These are phyloP conservation scores for Rhizopogon vesiculosus DNA, from an alignment of 768 basidiomycete species.

Conservation along the genomic window DNA sequence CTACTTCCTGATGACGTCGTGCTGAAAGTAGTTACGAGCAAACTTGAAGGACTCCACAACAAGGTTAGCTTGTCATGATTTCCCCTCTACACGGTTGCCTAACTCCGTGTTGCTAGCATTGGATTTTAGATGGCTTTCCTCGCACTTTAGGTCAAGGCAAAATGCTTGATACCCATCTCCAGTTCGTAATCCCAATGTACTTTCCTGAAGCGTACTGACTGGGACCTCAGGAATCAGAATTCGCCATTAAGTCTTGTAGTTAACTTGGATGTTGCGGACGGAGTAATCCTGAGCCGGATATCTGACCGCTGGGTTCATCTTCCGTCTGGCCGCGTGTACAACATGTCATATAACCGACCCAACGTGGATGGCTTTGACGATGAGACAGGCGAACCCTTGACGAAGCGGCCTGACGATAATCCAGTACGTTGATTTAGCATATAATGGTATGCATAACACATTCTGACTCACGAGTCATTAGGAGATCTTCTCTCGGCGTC, in stretches of 20 bases:
- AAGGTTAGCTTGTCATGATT: constrained; percentile 39
- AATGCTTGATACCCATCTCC: constrained; percentile 71
- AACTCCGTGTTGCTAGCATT: constrained; percentile 48
- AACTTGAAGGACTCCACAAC: constrained; percentile 60
- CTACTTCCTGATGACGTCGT: constrained; percentile 78
- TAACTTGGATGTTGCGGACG: constrained; percentile 85
- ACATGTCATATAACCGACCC: constrained; percentile 82
- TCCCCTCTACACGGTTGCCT: background rate
- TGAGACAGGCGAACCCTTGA: constrained; percentile 81
- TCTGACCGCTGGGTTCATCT: constrained; percentile 89
- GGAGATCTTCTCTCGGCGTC: constrained; percentile 76
- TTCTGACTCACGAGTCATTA: constrained; percentile 24
- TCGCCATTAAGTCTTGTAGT: constrained; percentile 75
- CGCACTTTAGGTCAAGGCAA: constrained; percentile 82
- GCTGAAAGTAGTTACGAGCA: constrained; percentile 69
- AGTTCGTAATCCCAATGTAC: constrained; percentile 35
- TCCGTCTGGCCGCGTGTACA: constrained; percentile 87
- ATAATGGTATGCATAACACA: background rate
- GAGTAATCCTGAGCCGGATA: constrained; percentile 80
- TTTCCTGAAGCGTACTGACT: background rate
- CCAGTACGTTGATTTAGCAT: constrained; percentile 50
- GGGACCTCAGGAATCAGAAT: constrained; percentile 44
- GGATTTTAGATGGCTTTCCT: constrained; percentile 93
- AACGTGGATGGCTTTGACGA: constrained; percentile 79
- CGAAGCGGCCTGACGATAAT: constrained; percentile 85